These are phyloP conservation scores for Trametes cinnabarina DNA, from an alignment of 768 basidiomycete genomes.

Conservation along the genomic window DNA sequence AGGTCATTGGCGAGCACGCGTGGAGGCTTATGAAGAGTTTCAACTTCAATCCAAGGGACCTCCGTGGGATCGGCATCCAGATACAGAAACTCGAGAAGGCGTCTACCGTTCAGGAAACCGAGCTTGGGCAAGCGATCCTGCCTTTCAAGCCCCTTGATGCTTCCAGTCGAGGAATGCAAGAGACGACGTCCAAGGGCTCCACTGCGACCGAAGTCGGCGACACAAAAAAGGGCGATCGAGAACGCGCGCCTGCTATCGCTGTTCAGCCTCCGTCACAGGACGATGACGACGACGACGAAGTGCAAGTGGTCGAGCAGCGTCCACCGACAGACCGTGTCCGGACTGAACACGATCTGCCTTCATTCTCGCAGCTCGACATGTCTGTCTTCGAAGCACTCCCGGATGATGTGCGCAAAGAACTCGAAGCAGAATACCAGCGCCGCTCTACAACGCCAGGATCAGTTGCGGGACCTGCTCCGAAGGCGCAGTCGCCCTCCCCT, in stretches of 20 bases:
- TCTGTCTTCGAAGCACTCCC: slow-evolving; percentile 71
- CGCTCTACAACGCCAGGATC: slow-evolving; percentile 51
- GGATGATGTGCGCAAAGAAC: slow-evolving; percentile 62
- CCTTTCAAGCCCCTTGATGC: slow-evolving; percentile 46
- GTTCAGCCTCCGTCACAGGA: slow-evolving; percentile 36
- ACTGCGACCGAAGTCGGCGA: neutral
- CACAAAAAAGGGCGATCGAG: neutral
- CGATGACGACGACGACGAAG: slow-evolving; percentile 26
- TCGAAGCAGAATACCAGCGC: slow-evolving; percentile 64
- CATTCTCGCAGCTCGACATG: slow-evolving; percentile 74
- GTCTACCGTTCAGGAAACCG: slow-evolving; percentile 31
- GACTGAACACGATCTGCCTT: slow-evolving; percentile 47
- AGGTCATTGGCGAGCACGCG: slow-evolving; percentile 70
- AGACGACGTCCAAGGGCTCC: no score
- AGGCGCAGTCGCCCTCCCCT: slow-evolving; percentile 6
- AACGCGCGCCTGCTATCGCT: slow-evolving; percentile 17
- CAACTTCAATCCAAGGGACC: slow-evolving; percentile 76
- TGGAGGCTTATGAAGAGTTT: slow-evolving; percentile 73
- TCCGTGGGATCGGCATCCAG: slow-evolving; percentile 92
- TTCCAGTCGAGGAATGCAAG: neutral
- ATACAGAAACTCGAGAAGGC: slow-evolving; percentile 79
- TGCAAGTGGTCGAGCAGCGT: slow-evolving; percentile 12
- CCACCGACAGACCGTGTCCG: neutral
- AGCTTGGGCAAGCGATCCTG: slow-evolving; percentile 58
- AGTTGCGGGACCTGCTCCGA: slow-evolving; percentile 21